Conservation (phyloP, 768 basidiomycete genomes). For the Royoungia palumana region DNA sequence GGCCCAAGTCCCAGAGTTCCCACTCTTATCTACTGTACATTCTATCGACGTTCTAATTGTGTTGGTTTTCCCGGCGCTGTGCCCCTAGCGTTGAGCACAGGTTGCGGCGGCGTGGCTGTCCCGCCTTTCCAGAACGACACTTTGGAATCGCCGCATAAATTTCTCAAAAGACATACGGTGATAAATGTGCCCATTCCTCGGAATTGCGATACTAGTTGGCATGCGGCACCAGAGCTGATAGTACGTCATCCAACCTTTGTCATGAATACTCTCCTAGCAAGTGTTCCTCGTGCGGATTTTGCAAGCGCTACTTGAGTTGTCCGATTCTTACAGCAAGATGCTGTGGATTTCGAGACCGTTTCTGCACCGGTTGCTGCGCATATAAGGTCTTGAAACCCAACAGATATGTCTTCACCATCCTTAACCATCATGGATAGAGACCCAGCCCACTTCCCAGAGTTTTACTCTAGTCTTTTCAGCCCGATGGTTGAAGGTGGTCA, state of each 20-base stretch:
- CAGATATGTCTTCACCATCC: neutral
- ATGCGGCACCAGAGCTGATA: neutral
- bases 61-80: slow-evolving; percentile 6
- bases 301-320: slow-evolving; percentile 1
- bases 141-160: slow-evolving; percentile 5
- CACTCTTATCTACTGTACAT: no score
- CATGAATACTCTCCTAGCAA: neutral
- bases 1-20: no score
- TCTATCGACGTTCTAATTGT: no score
- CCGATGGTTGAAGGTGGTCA: neutral
- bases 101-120: slow-evolving; percentile 12
- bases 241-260: no score
- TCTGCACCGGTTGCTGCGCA: neutral
- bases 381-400: slow-evolving; percentile 11
- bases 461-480: slow-evolving; percentile 1
- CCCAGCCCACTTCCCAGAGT: slow-evolving; percentile 2
- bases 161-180: neutral
- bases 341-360: slow-evolving; percentile 12
- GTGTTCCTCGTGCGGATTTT: neutral
- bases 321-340: slow-evolving; percentile 29
- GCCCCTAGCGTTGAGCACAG: neutral
- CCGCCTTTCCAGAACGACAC: slow-evolving; percentile 14
- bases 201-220: slow-evolving; percentile 20
- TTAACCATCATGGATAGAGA: slow-evolving; percentile 15
- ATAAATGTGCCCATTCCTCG: slow-evolving; percentile 15